Evolutionary conservation across 2,329 filamentous ascomycete genomes (phyloP), one percentile per base, ranked within the genome.

Genomic region (Ascochyta lentis): DNA sequence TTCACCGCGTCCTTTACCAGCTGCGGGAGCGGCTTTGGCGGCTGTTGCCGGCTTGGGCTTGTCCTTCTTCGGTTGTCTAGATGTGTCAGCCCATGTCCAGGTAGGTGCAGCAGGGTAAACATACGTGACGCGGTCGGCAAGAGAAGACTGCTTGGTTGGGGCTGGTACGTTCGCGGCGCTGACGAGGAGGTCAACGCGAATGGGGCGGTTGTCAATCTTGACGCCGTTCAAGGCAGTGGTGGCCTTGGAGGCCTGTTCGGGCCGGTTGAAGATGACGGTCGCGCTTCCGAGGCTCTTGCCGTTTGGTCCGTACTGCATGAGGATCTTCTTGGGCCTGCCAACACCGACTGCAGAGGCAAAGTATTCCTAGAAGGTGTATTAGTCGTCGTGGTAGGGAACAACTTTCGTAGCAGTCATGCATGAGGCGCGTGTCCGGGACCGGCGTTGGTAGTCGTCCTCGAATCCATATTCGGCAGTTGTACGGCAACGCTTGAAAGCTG

Each of bases 141-240:
- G 85, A 24, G 66, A 67, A 15, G 87, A 83, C 83, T 88, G 88
- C n/a, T 89, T 86, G 40, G 86, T 78, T 35, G 91, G 83, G 61
- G 86, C 83, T 33, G 90, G 86, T 42, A 88, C 87, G 64, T 86
- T 85, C 41, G 87, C 86, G 44, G 90, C 90, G 72, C 91, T 89
- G 60, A 96, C 86, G 52, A 99, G 86, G 61, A 99, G 89, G 78
- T 98, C 94, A 69, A 99, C 92, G 89, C 94, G 96, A 81, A 99
- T 94, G 24, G 92, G 90, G 65, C 88, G 87, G 71, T 88, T 88
- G 78, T 99, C 95, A 57, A 99, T 92, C 50, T 95, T 86, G 56
- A 97, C 86, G 60, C 92, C 92, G 70, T 99, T 96, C 67, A 96
- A 83, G 61, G 89, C 86, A 70, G 89, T 84, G 68, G 92, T 90